These are phyloP conservation scores for Xylaria cubensis DNA, from an alignment of 495 filamentous ascomycete genomes.

Conservation along the genomic window DNA sequence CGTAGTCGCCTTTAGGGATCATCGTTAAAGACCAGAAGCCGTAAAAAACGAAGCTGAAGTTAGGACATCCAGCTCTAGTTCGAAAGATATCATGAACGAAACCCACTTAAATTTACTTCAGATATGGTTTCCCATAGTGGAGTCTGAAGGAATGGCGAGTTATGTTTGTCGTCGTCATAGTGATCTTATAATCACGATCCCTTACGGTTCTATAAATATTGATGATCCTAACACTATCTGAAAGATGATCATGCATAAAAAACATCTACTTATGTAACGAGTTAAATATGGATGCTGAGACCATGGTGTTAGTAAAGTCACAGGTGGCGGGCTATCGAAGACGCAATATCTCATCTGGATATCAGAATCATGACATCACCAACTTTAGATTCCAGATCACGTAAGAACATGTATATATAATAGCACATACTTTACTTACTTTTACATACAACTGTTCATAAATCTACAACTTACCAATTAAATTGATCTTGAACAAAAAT, in stretches of 20 bases:
- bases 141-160: neutral
- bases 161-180: neutral
- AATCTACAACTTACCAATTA: neutral
- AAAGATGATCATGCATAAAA: neutral
- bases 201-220: neutral
- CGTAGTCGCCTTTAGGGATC: too few relatives aligned
- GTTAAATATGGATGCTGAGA: neutral
- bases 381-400: neutral
- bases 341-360: slow-evolving; percentile 4
- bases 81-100: neutral
- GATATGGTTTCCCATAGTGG: neutral
- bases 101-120: neutral
- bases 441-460: too few relatives aligned
- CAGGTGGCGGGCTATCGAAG: slow-evolving; percentile 6
- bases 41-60: neutral
- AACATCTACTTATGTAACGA: neutral
- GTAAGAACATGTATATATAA: slow-evolving; percentile 7
- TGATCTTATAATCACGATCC: neutral
- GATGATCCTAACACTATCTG: neutral
- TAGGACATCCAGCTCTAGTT: neutral
- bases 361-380: slow-evolving; percentile 20
- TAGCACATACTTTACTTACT: neutral
- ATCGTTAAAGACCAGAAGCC: too few relatives aligned
- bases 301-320: neutral
- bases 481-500: neutral